phyloP scores from a whole-genome alignment of 2,329 filamentous ascomycete species.

The Stachybotrys chlorohalonatus region DNA sequence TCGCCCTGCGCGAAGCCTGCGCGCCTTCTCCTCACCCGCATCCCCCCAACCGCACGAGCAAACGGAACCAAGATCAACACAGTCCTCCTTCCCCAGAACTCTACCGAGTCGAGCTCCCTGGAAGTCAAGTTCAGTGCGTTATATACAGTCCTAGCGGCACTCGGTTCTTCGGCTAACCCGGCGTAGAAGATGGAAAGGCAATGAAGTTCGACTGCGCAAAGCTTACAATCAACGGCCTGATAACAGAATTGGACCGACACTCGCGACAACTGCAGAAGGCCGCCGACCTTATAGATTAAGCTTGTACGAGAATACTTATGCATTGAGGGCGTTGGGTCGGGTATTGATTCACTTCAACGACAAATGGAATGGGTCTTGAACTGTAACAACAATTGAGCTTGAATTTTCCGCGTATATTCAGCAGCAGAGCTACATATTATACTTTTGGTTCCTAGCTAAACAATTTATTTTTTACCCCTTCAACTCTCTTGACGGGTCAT shows the following conservation, averaged over 20 bases:
- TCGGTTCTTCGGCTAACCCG: slow-evolving; percentile 10
- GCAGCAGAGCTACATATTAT: background rate
- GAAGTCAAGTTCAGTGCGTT: slow-evolving; percentile 76
- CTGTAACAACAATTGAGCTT: slow-evolving; percentile 7
- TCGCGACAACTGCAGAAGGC: slow-evolving; percentile 74
- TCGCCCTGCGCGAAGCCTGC: slow-evolving; percentile 69
- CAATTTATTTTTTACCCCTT: background rate
- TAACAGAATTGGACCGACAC: slow-evolving; percentile 85
- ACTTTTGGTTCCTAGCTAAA: background rate
- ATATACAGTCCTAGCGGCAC: too few relatives aligned
- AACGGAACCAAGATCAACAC: slow-evolving; percentile 70
- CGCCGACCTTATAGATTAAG: slow-evolving; percentile 59
- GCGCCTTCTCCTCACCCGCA: slow-evolving; percentile 75
- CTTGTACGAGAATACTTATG: slow-evolving; percentile 11
- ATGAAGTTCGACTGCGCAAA: slow-evolving; percentile 74
- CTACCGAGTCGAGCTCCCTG: slow-evolving; percentile 59
- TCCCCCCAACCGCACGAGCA: slow-evolving; percentile 69
- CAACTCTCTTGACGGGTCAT: background rate
- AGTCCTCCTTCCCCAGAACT: slow-evolving; percentile 61
- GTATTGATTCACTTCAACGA: slow-evolving; percentile 7
- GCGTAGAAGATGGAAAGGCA: slow-evolving; percentile 81
- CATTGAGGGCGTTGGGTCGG: slow-evolving; percentile 23
- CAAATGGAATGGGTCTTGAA: background rate
- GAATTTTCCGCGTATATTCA: background rate
- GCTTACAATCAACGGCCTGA: slow-evolving; percentile 74